These are phyloP conservation scores for Backusella luteola DNA, from an alignment of 192 early-diverging fungal genomes.

Conservation along the genomic window DNA sequence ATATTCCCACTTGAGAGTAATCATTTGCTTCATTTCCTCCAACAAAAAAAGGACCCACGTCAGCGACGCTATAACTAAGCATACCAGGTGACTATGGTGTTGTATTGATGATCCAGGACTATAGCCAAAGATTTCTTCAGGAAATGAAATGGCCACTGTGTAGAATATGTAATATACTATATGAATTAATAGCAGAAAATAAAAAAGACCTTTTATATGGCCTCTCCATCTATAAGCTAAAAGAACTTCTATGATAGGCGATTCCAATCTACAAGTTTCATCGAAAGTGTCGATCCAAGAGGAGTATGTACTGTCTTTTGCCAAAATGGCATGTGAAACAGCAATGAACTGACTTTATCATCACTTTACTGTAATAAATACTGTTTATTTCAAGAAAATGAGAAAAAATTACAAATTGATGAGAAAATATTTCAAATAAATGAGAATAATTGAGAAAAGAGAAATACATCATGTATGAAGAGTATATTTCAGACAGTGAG, in stretches of 20 bases:
- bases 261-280: background rate
- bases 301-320: too few relatives aligned
- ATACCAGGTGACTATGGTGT: background rate
- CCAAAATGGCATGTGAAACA: too few relatives aligned
- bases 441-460: too few relatives aligned
- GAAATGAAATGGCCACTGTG: background rate
- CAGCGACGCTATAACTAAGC: background rate
- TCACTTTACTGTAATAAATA: too few relatives aligned
- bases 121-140: background rate
- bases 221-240: slow-evolving; percentile 7
- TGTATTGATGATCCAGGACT: too few relatives aligned
- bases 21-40: slow-evolving; percentile 1
- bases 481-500: too few relatives aligned
- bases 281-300: background rate
- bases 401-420: too few relatives aligned
- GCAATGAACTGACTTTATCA: too few relatives aligned
- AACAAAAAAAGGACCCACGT: background rate
- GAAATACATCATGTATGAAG: too few relatives aligned
- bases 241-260: slow-evolving; percentile 10
- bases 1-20: background rate
- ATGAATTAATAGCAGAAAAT: background rate
- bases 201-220: background rate
- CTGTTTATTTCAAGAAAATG: too few relatives aligned
- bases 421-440: too few relatives aligned
- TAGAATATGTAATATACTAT: background rate